Conservation (phyloP, 1,139 yeast genomes). For the Pichia sp. region DNA sequence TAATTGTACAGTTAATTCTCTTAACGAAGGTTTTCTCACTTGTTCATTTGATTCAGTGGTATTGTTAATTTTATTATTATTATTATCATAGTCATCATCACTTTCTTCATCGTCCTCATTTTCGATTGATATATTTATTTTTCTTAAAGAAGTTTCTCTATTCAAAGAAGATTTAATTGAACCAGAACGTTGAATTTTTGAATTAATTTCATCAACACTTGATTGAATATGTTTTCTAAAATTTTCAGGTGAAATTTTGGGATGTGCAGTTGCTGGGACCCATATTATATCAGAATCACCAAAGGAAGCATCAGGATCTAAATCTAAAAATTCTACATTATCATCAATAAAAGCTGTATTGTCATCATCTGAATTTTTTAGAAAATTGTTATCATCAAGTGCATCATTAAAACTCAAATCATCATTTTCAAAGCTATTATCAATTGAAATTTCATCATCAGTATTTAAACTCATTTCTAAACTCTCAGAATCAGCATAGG, state of each 20-base stretch:
- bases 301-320: slow-evolving; percentile 23
- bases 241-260: slow-evolving; percentile 88
- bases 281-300: slow-evolving; percentile 51
- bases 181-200: slow-evolving; percentile 35
- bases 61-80: neutral
- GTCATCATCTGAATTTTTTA: neutral
- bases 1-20: slow-evolving; percentile 60
- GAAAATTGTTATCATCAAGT: neutral
- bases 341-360: slow-evolving; percentile 16
- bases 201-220: slow-evolving; percentile 69
- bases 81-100: slow-evolving; percentile 1
- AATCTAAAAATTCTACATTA: slow-evolving; percentile 18
- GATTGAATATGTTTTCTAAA: slow-evolving; percentile 77
- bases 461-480: neutral
- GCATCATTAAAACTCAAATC: slow-evolving; percentile 1
- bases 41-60: slow-evolving; percentile 1
- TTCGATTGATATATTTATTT: slow-evolving; percentile 1
- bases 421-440: neutral
- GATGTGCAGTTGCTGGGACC: slow-evolving; percentile 96
- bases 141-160: slow-evolving; percentile 16
- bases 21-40: slow-evolving; percentile 45
- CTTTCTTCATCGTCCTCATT: neutral
- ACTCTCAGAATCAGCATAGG: neutral
- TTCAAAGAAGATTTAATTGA: slow-evolving; percentile 25
- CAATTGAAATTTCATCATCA: neutral